phyloP scores from a whole-genome alignment of 148 eudicot genomes.

The Amaranthus cruentus region DNA sequence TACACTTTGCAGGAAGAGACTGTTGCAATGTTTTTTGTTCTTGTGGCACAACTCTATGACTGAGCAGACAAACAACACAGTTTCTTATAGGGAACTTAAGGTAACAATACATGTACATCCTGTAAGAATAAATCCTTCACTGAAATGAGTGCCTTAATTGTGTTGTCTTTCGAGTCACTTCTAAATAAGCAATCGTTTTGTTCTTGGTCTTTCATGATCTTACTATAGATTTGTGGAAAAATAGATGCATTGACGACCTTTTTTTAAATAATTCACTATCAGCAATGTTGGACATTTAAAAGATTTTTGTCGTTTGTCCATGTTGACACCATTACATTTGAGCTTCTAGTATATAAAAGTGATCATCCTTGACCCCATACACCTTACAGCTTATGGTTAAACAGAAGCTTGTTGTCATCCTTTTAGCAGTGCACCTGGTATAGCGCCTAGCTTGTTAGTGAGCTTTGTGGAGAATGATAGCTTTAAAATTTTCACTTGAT shows the following conservation, averaged over 20 bases:
- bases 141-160: not conserved
- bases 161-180: not conserved
- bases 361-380: not conserved
- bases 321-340: not conserved
- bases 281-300: not conserved
- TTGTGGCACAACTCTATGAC: slow-evolving; percentile 28
- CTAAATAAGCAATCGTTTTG: not conserved
- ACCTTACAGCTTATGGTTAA: not conserved
- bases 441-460: not conserved
- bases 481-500: not conserved
- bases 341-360: not conserved
- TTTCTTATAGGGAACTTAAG: slow-evolving; percentile 68
- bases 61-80: slow-evolving; percentile 15
- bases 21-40: slow-evolving; percentile 68
- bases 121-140: not conserved
- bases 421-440: not conserved
- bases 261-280: not conserved
- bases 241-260: not conserved
- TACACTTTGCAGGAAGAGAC: slow-evolving; percentile 55
- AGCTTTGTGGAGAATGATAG: not conserved
- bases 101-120: slow-evolving; percentile 26
- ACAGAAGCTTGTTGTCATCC: not conserved
- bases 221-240: not conserved
- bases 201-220: not conserved
- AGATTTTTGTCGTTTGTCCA: not conserved